These are phyloP conservation scores for Guyanaporus albipodus DNA, from an alignment of 768 basidiomycete species.

Conservation along the genomic window DNA sequence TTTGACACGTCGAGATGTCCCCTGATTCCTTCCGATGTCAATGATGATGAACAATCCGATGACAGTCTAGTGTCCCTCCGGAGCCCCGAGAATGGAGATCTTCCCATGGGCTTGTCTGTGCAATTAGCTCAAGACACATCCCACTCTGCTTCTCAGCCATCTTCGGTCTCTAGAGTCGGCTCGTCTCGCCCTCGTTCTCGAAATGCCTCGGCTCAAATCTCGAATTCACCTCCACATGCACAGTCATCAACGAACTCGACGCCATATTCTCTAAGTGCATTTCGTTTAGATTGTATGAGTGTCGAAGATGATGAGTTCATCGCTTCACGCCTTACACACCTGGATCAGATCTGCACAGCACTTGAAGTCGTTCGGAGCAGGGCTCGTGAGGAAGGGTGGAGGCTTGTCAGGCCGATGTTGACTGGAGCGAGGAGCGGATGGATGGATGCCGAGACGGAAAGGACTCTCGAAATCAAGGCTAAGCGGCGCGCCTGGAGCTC, in stretches of 20 bases:
- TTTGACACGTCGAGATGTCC: slow-evolving; percentile 22
- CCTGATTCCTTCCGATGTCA: slow-evolving; percentile 23
- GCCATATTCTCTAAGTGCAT: slow-evolving; percentile 2
- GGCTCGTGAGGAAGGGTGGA: slow-evolving; percentile 37
- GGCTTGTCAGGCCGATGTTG: slow-evolving; percentile 32
- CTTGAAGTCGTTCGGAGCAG: slow-evolving; percentile 41
- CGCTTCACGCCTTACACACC: slow-evolving; percentile 13
- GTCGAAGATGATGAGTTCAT: slow-evolving; percentile 11
- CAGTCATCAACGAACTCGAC: no score
- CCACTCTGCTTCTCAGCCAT: not conserved
- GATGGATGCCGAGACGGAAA: slow-evolving; percentile 26
- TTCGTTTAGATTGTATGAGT: slow-evolving; percentile 1
- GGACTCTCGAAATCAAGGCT: slow-evolving; percentile 52
- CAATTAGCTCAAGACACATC: not conserved
- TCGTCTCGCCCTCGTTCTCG: slow-evolving; percentile 30
- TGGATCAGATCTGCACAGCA: slow-evolving; percentile 40
- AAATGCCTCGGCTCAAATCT: slow-evolving; percentile 5
- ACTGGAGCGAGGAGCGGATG: slow-evolving; percentile 23
- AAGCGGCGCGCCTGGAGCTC: slow-evolving; percentile 67
- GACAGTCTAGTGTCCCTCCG: slow-evolving; percentile 23
- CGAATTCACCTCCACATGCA: not conserved
- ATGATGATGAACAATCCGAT: slow-evolving; percentile 29
- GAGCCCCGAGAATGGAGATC: slow-evolving; percentile 24
- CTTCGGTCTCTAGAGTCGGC: slow-evolving; percentile 19
- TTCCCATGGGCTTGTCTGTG: slow-evolving; percentile 7